phyloP scores from a whole-genome alignment of 768 basidiomycete genomes.

The Leccinum olivaceopallidum region DNA sequence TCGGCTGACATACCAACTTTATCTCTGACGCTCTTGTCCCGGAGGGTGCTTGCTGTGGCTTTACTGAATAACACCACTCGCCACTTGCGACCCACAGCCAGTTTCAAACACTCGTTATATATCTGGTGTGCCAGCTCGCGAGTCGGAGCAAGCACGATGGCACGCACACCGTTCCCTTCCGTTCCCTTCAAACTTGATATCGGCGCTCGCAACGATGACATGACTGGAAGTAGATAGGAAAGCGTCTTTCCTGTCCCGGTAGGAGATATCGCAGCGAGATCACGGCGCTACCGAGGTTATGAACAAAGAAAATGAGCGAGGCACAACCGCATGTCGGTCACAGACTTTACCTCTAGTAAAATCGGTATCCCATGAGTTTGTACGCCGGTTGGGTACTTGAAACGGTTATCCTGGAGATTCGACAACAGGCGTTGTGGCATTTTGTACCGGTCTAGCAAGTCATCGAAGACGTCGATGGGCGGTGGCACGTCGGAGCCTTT shows the following conservation, averaged over 20 bases:
- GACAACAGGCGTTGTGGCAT: constrained; percentile 59
- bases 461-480: constrained; percentile 57
- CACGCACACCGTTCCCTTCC: constrained; percentile 63
- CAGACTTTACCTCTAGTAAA: constrained; percentile 62
- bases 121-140: constrained; percentile 97
- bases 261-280: constrained; percentile 92
- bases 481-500: constrained; percentile 74
- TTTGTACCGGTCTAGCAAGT: constrained; percentile 55
- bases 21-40: constrained; percentile 67
- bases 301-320: background rate
- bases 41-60: constrained; percentile 80
- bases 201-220: constrained; percentile 60
- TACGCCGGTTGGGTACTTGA: constrained; percentile 72
- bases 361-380: constrained; percentile 82
- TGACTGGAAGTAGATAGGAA: constrained; percentile 84
- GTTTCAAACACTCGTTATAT: constrained; percentile 82
- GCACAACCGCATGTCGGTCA: background rate
- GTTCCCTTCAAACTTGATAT: constrained; percentile 46
- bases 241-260: constrained; percentile 98
- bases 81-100: constrained; percentile 84
- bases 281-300: constrained; percentile 54
- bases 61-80: constrained; percentile 82
- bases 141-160: constrained; percentile 86
- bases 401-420: constrained; percentile 64
- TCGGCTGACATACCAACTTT: constrained; percentile 62